Conservation (phyloP, 1,284 basidiomycete species). For the Trichosporon sp. region DNA sequence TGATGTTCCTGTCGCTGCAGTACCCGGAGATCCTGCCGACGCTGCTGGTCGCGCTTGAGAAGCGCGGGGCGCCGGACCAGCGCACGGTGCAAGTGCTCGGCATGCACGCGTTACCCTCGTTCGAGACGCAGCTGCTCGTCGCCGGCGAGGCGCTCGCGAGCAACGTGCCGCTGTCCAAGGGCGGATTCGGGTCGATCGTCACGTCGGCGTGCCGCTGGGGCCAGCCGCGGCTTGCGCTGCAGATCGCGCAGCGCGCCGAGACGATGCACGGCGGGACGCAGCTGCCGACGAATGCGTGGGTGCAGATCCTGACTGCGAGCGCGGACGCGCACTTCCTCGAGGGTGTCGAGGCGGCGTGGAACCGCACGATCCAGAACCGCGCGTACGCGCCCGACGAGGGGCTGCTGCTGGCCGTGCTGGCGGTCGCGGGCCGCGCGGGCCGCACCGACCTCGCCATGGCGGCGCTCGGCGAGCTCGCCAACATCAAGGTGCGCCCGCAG, state of each 20-base stretch:
- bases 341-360: slow-evolving; percentile 64
- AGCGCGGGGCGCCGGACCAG: background rate
- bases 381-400: slow-evolving; percentile 67
- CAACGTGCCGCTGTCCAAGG: slow-evolving; percentile 17
- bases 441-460: slow-evolving; percentile 64
- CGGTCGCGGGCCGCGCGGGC: slow-evolving; percentile 67
- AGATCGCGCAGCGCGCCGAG: slow-evolving; percentile 28
- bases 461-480: slow-evolving; percentile 58
- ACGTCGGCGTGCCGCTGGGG: slow-evolving; percentile 34
- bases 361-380: slow-evolving; percentile 56
- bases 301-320: slow-evolving; percentile 35
- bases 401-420: slow-evolving; percentile 62
- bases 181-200: slow-evolving; percentile 21
- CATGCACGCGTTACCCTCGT: slow-evolving; percentile 12
- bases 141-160: slow-evolving; percentile 34
- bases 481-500: slow-evolving; percentile 54
- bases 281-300: slow-evolving; percentile 25
- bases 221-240: slow-evolving; percentile 33
- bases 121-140: slow-evolving; percentile 33
- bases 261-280: slow-evolving; percentile 9
- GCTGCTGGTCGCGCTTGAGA: slow-evolving; percentile 23
- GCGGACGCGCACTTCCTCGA: slow-evolving; percentile 53
- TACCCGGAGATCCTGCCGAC: slow-evolving; percentile 36
- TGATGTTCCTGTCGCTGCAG: slow-evolving; percentile 27
- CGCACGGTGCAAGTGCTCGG: slow-evolving; percentile 27